Evolutionary conservation across 352 stramenopile genomes (phyloP).

Genomic region (Globisporangium spiculum): DNA sequence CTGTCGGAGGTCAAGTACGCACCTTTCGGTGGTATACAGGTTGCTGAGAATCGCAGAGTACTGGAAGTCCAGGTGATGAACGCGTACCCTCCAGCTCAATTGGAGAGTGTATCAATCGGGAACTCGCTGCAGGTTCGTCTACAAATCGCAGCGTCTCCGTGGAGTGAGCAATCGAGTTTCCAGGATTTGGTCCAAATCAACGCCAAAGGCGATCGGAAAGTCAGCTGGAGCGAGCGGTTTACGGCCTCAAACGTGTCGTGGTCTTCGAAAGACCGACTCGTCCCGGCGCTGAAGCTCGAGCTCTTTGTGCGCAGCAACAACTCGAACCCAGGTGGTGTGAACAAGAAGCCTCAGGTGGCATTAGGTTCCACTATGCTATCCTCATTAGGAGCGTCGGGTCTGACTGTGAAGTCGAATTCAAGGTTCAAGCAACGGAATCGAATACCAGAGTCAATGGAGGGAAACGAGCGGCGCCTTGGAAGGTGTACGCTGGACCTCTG

Average conservation of each 20-base stretch:
- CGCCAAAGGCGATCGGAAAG: not conserved
- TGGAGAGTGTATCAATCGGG: not conserved
- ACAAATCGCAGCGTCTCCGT: not conserved
- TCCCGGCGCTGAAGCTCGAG: conserved; percentile 4
- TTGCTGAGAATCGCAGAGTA: conserved; percentile 3
- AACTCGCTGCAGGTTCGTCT: not conserved
- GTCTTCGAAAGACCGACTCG: conserved; percentile 9
- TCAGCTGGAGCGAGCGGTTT: conserved; percentile 10
- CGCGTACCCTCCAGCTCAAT: conserved; percentile 4
- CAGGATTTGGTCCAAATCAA: not conserved
- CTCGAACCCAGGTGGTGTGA: not conserved
- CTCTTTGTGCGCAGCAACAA: not conserved
- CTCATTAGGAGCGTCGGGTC: not conserved
- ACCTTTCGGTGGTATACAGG: not conserved
- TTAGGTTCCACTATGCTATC: not conserved
- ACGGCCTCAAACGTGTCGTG: conserved; percentile 3
- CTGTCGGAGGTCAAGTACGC: conserved; percentile 2
- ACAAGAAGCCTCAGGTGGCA: not conserved
- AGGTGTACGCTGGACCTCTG: not conserved
- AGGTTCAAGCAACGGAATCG: not conserved
- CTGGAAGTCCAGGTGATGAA: conserved; percentile 11
- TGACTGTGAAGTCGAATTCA: not conserved
- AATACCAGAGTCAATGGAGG: not conserved
- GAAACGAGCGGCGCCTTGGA: not conserved
- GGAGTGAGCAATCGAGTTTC: conserved; percentile 5